phyloP scores from a whole-genome alignment of 257 asterid genomes.

The Oldenlandia corymbosa region DNA sequence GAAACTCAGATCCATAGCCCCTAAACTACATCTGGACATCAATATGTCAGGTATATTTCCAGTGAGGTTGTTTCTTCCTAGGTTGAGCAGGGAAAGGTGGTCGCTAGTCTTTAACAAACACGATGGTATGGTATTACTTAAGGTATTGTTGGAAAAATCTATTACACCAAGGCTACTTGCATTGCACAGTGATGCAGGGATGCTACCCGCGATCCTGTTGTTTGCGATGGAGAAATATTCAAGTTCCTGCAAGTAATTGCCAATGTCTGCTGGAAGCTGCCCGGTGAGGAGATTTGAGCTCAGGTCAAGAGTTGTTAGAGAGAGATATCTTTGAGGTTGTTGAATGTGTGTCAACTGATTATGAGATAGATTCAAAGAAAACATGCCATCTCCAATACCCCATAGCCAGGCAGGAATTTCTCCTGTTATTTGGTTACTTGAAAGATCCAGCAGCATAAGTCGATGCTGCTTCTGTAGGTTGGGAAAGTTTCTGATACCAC shows the following conservation, averaged over 20 bases:
- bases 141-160: slow-evolving; percentile 45
- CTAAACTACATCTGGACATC: slow-evolving; percentile 19
- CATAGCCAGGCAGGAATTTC: slow-evolving; percentile 58
- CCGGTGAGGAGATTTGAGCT: slow-evolving; percentile 43
- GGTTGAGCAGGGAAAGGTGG: slow-evolving; percentile 30
- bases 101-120: slow-evolving; percentile 26
- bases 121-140: slow-evolving; percentile 37
- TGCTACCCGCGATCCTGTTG: slow-evolving; percentile 31
- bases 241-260: slow-evolving; percentile 11
- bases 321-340: slow-evolving; percentile 33
- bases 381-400: slow-evolving; percentile 28
- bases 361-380: slow-evolving; percentile 41
- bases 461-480: slow-evolving; percentile 34
- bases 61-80: slow-evolving; percentile 36
- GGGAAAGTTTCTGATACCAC: slow-evolving; percentile 44
- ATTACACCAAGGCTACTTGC: slow-evolving; percentile 35
- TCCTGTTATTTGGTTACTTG: slow-evolving; percentile 39
- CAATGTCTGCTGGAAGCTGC: slow-evolving; percentile 21
- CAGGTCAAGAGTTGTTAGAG: slow-evolving; percentile 29
- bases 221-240: slow-evolving; percentile 36
- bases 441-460: slow-evolving; percentile 40
- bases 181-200: slow-evolving; percentile 63
- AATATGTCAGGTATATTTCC: slow-evolving; percentile 30
- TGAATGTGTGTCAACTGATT: slow-evolving; percentile 37
- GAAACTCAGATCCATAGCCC: slow-evolving; percentile 39